Percentiles rank a stretch among this genome's conserved stretches.
These are phyloP conservation scores for Calonectria ilicicola DNA, from an alignment of 2,329 filamentous ascomycete species.

Conservation along the genomic window DNA sequence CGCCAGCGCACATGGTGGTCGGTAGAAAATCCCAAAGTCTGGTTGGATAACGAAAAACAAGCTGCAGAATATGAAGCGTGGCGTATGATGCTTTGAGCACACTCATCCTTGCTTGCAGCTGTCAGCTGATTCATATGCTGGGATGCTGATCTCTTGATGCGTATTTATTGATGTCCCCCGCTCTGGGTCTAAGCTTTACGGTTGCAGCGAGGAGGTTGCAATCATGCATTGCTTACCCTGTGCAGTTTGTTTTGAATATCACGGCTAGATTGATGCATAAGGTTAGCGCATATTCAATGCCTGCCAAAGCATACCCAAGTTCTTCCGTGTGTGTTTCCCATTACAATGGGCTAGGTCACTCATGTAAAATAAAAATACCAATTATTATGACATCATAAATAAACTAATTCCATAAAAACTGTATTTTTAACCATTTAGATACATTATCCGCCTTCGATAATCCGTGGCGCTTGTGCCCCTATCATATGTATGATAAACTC, in stretches of 20 bases:
- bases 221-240: neutral
- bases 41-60: too few relatives aligned
- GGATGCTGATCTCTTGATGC: too few relatives aligned
- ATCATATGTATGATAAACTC: neutral
- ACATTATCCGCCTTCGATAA: neutral
- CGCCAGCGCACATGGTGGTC: neutral
- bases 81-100: too few relatives aligned
- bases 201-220: neutral
- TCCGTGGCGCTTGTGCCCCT: neutral
- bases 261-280: too few relatives aligned
- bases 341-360: neutral
- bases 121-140: too few relatives aligned
- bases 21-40: neutral
- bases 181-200: neutral
- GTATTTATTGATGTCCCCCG: too few relatives aligned
- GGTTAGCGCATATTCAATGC: too few relatives aligned
- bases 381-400: neutral
- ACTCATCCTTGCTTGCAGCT: too few relatives aligned
- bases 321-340: neutral
- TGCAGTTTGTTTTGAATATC: neutral
- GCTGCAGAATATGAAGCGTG: too few relatives aligned
- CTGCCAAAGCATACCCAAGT: neutral
- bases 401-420: neutral
- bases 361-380: too few relatives aligned
- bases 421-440: neutral